These are phyloP conservation scores for Lipomyces mesembrius DNA, from an alignment of 805 yeast species.

Conservation along the genomic window DNA sequence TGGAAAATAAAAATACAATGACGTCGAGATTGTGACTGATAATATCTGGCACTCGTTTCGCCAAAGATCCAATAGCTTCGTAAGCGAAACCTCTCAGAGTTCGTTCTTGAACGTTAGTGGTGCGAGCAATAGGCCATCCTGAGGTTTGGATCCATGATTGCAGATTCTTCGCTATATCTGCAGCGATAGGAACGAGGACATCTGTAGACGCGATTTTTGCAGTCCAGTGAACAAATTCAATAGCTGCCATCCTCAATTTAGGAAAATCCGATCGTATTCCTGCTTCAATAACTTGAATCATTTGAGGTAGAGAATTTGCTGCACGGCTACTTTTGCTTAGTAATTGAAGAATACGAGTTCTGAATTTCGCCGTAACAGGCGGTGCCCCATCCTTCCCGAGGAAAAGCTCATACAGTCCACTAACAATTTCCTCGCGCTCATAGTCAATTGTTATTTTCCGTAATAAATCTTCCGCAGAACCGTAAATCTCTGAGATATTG, in stretches of 20 bases:
- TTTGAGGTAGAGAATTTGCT: constrained; percentile 52
- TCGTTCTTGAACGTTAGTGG: constrained; percentile 21
- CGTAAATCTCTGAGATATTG: constrained; percentile 58
- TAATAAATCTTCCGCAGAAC: constrained; percentile 56
- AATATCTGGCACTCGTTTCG: constrained; percentile 31
- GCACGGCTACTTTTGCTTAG: constrained; percentile 60
- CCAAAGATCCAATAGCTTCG: constrained; percentile 76
- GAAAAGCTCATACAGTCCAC: constrained; percentile 54
- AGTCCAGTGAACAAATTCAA: constrained; percentile 69
- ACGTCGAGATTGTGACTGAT: constrained; percentile 55
- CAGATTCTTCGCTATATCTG: constrained; percentile 26
- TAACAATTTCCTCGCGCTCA: constrained; percentile 55
- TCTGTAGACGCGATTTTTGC: constrained; percentile 46
- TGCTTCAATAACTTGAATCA: constrained; percentile 52
- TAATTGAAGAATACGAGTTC: constrained; percentile 50
- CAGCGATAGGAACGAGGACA: constrained; percentile 32
- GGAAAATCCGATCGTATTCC: constrained; percentile 64
- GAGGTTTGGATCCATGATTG: constrained; percentile 38
- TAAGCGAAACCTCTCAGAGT: constrained; percentile 67
- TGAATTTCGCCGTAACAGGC: constrained; percentile 56
- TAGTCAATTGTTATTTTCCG: constrained; percentile 58
- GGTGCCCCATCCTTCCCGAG: constrained; percentile 56
- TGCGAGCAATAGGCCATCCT: constrained; percentile 45
- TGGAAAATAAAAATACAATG: constrained; percentile 69
- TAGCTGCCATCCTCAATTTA: constrained; percentile 60